phyloP scores from a whole-genome alignment of 1,139 yeast species.

The Blastobotrys indianensis region DNA sequence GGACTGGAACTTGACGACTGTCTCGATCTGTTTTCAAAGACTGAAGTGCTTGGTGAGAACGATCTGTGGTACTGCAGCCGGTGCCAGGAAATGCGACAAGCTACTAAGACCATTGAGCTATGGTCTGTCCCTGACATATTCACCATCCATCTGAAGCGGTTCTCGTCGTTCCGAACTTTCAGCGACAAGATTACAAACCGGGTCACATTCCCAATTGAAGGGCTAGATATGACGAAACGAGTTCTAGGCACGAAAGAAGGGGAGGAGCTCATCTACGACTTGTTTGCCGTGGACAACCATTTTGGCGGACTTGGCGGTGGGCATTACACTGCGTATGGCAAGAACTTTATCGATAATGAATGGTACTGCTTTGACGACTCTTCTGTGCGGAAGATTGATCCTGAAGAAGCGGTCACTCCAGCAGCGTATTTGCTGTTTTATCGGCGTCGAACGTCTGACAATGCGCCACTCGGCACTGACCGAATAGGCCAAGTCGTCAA shows the following conservation, averaged over 20 bases:
- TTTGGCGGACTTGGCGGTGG: conserved; percentile 98
- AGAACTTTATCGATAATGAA: conserved; percentile 64
- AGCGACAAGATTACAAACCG: conserved; percentile 84
- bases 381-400: conserved; percentile 56
- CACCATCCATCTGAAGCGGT: conserved; percentile 84
- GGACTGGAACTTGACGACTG: conserved; percentile 54
- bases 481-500: conserved; percentile 31
- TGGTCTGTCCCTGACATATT: conserved; percentile 91
- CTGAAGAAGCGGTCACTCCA: conserved; percentile 57
- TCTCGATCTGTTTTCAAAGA: conserved; percentile 63
- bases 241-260: conserved; percentile 30
- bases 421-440: conserved; percentile 89
- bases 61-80: conserved; percentile 93
- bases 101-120: conserved; percentile 82
- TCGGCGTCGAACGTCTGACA: conserved; percentile 46
- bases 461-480: conserved; percentile 30
- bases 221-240: conserved; percentile 62
- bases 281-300: conserved; percentile 91
- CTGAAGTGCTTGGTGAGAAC: conserved; percentile 81
- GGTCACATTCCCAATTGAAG: conserved; percentile 83
- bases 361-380: conserved; percentile 96
- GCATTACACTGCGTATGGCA: conserved; percentile 87
- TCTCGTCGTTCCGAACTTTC: conserved; percentile 76
- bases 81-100: conserved; percentile 85
- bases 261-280: conserved; percentile 54